phyloP scores from a whole-genome alignment of 306 rosid genomes.

The Trifolium dubium region DNA sequence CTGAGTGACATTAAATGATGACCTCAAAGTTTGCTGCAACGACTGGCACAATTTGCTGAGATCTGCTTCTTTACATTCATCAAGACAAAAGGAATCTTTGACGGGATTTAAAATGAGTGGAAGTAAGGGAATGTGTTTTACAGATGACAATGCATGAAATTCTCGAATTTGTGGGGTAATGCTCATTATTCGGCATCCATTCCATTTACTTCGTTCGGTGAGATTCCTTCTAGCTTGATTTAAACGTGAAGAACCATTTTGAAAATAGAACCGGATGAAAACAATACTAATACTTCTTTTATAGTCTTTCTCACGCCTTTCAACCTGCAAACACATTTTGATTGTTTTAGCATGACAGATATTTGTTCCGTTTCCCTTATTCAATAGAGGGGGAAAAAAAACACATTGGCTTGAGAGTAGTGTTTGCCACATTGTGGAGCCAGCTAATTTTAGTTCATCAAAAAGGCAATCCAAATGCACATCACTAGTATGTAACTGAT shows the following conservation, averaged over 20 bases:
- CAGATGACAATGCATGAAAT: constrained; percentile 89
- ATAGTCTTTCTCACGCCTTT: constrained; percentile 90
- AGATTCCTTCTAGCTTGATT: constrained; percentile 88
- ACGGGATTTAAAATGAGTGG: constrained; percentile 73
- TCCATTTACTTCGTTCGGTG: constrained; percentile 94
- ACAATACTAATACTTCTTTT: constrained; percentile 67
- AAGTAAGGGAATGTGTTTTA: constrained; percentile 80
- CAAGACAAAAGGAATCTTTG: constrained; percentile 47
- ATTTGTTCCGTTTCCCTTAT: constrained; percentile 21
- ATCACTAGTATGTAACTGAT: constrained; percentile 3
- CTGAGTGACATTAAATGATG: constrained; percentile 82
- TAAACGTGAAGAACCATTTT: constrained; percentile 81
- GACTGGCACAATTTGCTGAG: constrained; percentile 74
- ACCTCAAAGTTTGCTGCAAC: constrained; percentile 70
- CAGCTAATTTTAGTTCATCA: constrained; percentile 30
- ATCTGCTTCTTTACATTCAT: constrained; percentile 56
- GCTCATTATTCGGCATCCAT: constrained; percentile 88
- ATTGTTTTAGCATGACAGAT: constrained; percentile 44
- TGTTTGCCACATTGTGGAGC: constrained; percentile 9
- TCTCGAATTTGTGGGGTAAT: constrained; percentile 90
- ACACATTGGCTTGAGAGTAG: background rate
- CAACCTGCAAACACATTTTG: constrained; percentile 73
- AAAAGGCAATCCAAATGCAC: constrained; percentile 26
- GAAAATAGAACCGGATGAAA: constrained; percentile 78
- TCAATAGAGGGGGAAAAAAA: constrained; percentile 12